Evolutionary conservation across 305 asterid species (phyloP).

Genomic region (Ajuga reptans): DNA sequence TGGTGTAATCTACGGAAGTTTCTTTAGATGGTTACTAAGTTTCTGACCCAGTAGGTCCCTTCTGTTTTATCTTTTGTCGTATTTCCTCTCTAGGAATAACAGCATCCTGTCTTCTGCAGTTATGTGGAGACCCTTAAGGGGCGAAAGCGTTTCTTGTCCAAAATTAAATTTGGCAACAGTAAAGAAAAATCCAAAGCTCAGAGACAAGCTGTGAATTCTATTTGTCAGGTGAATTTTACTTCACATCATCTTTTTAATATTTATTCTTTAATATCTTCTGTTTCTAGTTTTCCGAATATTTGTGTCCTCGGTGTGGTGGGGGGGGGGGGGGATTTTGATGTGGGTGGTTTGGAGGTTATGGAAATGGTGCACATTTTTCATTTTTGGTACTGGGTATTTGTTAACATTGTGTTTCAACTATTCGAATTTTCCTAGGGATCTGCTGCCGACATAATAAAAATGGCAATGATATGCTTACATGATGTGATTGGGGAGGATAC

Average conservation of each 20-base stretch:
- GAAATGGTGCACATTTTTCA: not conserved
- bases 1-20: not conserved
- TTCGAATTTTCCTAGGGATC: constrained; percentile 61
- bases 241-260: not conserved
- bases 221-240: constrained; percentile 68
- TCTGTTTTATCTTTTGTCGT: constrained; percentile 6
- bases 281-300: not conserved
- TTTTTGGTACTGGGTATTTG: constrained; percentile 3
- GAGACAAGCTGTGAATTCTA: constrained; percentile 97
- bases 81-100: constrained; percentile 8
- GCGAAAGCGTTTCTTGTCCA: constrained; percentile 83
- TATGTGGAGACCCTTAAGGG: constrained; percentile 79
- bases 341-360: not conserved
- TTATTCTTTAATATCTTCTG: constrained; percentile 5
- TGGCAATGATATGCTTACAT: constrained; percentile 77
- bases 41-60: not conserved
- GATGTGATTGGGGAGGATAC: constrained; percentile 50
- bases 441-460: constrained; percentile 91
- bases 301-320: not conserved
- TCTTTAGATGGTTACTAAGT: not conserved
- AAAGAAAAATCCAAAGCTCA: constrained; percentile 90
- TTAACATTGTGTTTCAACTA: constrained; percentile 14
- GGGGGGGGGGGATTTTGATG: not conserved
- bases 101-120: constrained; percentile 36
- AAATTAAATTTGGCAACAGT: constrained; percentile 72